Evolutionary conservation across 2,329 filamentous ascomycete species (phyloP), one percentile per base, ranked within the genome.

Genomic region (Stagonosporopsis rhizophila): DNA sequence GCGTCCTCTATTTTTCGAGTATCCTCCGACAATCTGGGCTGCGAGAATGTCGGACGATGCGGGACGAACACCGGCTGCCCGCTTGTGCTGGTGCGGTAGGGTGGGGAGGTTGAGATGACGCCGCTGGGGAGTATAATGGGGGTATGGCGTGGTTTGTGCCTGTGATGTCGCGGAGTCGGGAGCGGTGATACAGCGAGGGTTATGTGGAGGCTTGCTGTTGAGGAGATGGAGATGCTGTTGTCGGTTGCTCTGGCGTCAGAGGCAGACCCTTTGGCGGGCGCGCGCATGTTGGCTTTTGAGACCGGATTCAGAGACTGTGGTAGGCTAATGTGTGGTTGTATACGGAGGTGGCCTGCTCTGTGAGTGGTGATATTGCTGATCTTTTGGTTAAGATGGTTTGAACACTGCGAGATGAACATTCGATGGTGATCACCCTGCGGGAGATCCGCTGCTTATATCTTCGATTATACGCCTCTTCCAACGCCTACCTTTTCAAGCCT

Each of bases 191-290:
- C 17, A 19, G 52, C 6, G 11, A 49, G 2, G n/a, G 38, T 42
- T 4, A 55, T 44, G 34, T 25, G 25, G 25, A 55, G 52, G 9
- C 2, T 39, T 28, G 52, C 38, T 15, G 44, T 27, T 27, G 52
- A 3, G 5, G 39, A 19, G 25, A 55, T 55, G 34, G n/a, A n/a
- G 32, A 39, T 38, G 20, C 6, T 20, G 15, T 42, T 47, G 25
- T 15, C 6, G 20, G 35, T 22, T 22, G 39, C 14, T 19, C 19
- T 15, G 19, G 23, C 22, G 4, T 2, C 22, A 35, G 42, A 30
- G 12, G 14, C 4, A 9, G n/a, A 15, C 8, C 19, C 15, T 12
- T 3, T 11, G 11, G n/a, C 25, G 3, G 48, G 25, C 20, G 19
- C 30, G 3, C 44, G 38, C 51, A 52, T 52, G 12, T 6, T 40